phyloP scores from a whole-genome alignment of 2,329 filamentous ascomycete species.

The Diaporthe eres region DNA sequence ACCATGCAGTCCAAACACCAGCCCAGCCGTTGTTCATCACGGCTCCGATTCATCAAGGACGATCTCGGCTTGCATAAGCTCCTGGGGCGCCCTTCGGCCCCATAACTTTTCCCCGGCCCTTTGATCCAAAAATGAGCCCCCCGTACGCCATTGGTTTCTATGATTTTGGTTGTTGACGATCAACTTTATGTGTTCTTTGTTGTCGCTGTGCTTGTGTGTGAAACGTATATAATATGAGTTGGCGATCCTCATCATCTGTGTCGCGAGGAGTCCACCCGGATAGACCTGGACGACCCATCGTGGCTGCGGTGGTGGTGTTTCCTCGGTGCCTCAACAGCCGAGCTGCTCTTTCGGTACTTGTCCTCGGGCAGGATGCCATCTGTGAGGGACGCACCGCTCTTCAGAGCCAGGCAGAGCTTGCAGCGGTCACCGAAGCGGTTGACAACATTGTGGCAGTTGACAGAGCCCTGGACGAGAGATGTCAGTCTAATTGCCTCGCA shows the following conservation, averaged over 20 bases:
- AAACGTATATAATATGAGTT: not conserved
- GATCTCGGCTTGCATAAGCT: not conserved
- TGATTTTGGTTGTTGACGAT: conserved; percentile 24
- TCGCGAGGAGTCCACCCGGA: conserved; percentile 38
- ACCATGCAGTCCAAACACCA: conserved; percentile 28
- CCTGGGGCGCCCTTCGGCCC: not conserved
- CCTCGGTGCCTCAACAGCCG: conserved; percentile 33
- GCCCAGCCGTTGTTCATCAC: conserved; percentile 7
- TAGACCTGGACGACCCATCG: conserved; percentile 32
- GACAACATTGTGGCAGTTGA: conserved; percentile 55
- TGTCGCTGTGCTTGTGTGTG: conserved; percentile 13
- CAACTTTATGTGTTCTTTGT: conserved; percentile 2
- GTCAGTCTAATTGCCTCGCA: not conserved
- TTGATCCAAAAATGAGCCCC: conserved; percentile 12
- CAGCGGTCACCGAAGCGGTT: conserved; percentile 54
- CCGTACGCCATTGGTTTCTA: conserved; percentile 22
- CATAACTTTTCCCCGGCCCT: conserved; percentile 18
- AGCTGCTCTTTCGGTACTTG: conserved; percentile 34
- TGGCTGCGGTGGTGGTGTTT: conserved; percentile 38
- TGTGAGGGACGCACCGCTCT: conserved; percentile 48
- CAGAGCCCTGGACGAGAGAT: conserved; percentile 48
- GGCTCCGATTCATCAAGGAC: conserved; percentile 10
- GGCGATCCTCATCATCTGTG: conserved; percentile 16
- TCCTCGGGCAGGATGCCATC: conserved; percentile 47
- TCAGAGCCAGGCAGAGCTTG: conserved; percentile 51